Evolutionary conservation across 108 stramenopile species (phyloP), one percentile per base, ranked within the genome.

Genomic region (Stephanodiscus minutulus): DNA sequence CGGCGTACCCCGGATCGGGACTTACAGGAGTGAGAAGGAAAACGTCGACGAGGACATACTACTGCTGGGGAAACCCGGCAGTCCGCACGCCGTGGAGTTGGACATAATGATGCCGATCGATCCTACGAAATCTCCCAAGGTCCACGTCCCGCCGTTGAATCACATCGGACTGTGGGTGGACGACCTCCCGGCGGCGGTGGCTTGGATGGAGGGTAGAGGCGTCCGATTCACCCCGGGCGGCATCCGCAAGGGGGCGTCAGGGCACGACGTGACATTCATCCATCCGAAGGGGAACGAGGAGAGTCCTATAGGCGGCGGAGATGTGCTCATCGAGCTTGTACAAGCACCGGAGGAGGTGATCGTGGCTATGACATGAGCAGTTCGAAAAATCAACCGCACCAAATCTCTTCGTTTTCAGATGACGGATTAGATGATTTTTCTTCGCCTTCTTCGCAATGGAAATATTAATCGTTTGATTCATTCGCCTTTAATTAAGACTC

Each of bases 91-190:
- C 0, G 97, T 98, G 2, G 98, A 99, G 75, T 75, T 99, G 8
- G 98, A 99, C 76, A 54, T 99, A 46, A 99, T 99, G 98, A 91
- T 91, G 69, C 98, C 98, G 0, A 70, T 99, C 20, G 96, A 97
- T 81, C 66, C 82, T 20, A 83, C 82, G 7, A 86, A 86, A 55
- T 82, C 70, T 68, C 89, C 91, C 49, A 90, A 96, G 82, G 97
- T 98, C 6, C 96, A 98, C 64, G 49, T 83, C 7, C 98, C 97
- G 1, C 79, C 96, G 27, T 73, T 99, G 47, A 98, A 99, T 80
- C 98, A 99, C 74, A 85, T 99, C 65, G 98, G 98, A n/a, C 59
- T 99, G 5, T 99, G 98, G 98, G 90, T 99, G 11, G 96, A 98
- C 71, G 83, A 97, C 66, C 71, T 98, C 43, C 83, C 81, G 48